Evolutionary conservation across 805 yeast genomes (phyloP), one percentile per base, ranked within the genome.

Genomic region (Candida anglica): DNA sequence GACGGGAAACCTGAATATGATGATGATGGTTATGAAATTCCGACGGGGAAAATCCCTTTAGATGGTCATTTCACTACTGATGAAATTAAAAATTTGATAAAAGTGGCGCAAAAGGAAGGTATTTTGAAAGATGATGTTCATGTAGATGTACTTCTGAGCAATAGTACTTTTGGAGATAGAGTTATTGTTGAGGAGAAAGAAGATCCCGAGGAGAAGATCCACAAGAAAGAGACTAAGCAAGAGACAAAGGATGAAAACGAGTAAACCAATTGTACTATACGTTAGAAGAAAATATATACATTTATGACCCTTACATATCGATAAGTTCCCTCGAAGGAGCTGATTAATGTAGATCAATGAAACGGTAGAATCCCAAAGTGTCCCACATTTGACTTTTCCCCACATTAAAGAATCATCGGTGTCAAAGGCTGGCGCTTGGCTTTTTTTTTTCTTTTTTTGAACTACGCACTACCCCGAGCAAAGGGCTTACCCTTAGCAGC

Each of bases 11-110:
- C n/a, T 26, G 26, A 17, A 13, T 41, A 42, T 30, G 69, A 63
- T 33, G 35, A 46, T 11, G 68, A 63, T 29, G 69, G 69, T 11
- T 60, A 62, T 34, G 57, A 44, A 35, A 46, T 63, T 7, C 69
- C 70, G 2, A 40, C 39, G 22, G 69, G 68, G 2, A 63, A 60
- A 34, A 53, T 64, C 15, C 69, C 70, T 1, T 29, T 64, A 18
- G 70, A 64, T 31, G 65, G 67, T n/a, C 64, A 63, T 35, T 64
- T 64, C 34, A 53, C 67, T 5, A 53, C 67, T 4, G 33, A 37
- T 8, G 69, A 64, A 36, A 38, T 63, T 15, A 42, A 52, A 27
- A 54, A 53, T 23, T 41, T 64, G 34, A 52, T 64, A 6, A 48
- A 48, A 5, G 10, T 59, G 7, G 61, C 67, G 18, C 50, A 64